Conservation (phyloP, 2,329 filamentous ascomycete species). For the Capronia americana region DNA sequence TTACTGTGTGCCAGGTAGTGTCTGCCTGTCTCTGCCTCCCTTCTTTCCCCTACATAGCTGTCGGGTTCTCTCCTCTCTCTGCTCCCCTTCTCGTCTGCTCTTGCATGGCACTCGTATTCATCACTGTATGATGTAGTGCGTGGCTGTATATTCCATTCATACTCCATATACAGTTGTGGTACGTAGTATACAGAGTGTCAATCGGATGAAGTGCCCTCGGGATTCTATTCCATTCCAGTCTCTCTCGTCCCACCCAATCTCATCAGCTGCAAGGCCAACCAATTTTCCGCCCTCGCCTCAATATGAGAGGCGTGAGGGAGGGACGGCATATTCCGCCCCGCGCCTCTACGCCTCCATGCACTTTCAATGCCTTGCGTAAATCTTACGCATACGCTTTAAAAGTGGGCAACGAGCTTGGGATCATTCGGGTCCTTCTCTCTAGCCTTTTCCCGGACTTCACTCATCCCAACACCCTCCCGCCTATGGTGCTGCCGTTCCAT, state of each 20-base stretch:
- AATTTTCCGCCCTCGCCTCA: neutral
- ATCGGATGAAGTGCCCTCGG: neutral
- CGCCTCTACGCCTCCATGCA: neutral
- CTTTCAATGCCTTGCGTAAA: neutral
- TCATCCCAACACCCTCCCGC: slow-evolving; percentile 46
- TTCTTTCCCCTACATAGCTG: neutral
- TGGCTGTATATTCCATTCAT: neutral
- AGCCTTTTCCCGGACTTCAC: slow-evolving; percentile 42
- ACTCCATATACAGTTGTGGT: neutral
- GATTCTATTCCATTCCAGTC: neutral
- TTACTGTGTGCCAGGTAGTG: neutral
- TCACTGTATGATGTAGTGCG: neutral
- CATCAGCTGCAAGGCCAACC: neutral
- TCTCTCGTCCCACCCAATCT: too few relatives aligned
- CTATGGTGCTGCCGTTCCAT: slow-evolving; percentile 48
- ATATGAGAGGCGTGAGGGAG: neutral
- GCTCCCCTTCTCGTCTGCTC: neutral
- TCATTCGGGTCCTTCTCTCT: slow-evolving; percentile 20
- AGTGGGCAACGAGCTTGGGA: neutral
- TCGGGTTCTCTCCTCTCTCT: neutral
- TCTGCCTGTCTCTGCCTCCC: neutral
- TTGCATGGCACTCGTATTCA: neutral
- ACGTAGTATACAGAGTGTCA: neutral
- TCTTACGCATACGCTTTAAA: neutral
- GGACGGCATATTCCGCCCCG: neutral